Evolutionary conservation across 345 rosid genomes (phyloP), one percentile per base, ranked within the genome.

Genomic region (Stellera chamaejasme): DNA sequence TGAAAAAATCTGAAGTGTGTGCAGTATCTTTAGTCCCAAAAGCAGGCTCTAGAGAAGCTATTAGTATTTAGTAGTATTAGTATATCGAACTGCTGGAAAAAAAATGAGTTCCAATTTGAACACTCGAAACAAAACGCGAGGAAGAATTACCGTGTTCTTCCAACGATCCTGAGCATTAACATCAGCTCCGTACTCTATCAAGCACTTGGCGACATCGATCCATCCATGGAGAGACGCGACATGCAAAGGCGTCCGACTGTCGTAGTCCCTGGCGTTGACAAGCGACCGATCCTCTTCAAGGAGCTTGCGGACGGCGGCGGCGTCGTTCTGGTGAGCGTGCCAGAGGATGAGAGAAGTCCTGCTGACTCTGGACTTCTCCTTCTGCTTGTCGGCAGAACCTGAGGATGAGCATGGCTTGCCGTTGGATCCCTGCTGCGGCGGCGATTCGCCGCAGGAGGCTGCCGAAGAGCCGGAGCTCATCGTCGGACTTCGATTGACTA

Each of bases 161-260:
- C 99, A 93, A 52, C 99, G 88, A 72, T 93, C 99, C 70, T 86
- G 97, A 28, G 99, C 94, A 88, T 93, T 93, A 86, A 93, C 96
- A 55, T 93, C 97, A 54, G 99, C 97, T 52, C 97, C 92, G 54
- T 60, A 80, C 52, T 93, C 92, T 45, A 93, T 74, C 61, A 93
- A 71, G 75, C 96, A 89, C 75, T 83, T 77, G 60, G 88, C 92
- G 28, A 93, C 92, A 41, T 89, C 91, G 77, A 83, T 63, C 97
- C 90, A 93, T 27, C 99, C 99, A 28, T 84, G 97, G 65, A 93
- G 94, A 2, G 99, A 93, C 25, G 97, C 97, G 5, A 89, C 99
- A 56, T 93, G 99, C 45, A 89, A 88, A 39, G 97, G 97, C 60
- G 99, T 89, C 43, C 99, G 86, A 54, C 52, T 84, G 54, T 93